These are phyloP conservation scores for Ceratobasidium sp. DNA, from an alignment of 1,284 basidiomycete species.

Conservation along the genomic window DNA sequence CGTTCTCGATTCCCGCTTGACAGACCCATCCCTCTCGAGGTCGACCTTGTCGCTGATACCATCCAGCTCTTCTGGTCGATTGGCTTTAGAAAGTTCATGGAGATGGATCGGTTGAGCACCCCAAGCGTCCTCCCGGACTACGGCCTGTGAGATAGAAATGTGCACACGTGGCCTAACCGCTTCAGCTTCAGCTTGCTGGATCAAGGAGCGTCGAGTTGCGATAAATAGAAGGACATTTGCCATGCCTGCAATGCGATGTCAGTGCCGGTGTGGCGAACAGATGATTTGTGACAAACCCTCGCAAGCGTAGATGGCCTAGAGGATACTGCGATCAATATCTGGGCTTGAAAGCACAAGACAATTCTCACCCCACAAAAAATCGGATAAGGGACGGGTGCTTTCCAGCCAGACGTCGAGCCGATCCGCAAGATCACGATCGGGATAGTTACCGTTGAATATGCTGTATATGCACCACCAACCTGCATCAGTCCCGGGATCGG, in stretches of 20 bases:
- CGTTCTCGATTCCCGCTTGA: constrained; percentile 12
- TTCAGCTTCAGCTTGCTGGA: constrained; percentile 26
- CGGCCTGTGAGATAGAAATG: constrained; percentile 19
- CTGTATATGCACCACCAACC: background rate
- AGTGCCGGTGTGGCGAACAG: background rate
- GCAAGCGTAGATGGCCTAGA: constrained; percentile 17
- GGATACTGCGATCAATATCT: background rate
- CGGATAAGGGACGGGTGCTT: background rate
- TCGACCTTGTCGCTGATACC: constrained; percentile 25
- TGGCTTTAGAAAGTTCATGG: constrained; percentile 12
- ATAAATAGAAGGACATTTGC: constrained; percentile 40
- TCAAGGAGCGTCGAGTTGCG: constrained; percentile 37
- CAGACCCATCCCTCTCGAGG: background rate
- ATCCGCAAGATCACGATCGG: constrained; percentile 29
- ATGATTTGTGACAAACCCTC: constrained; percentile 19
- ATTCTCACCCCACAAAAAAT: constrained; percentile 33
- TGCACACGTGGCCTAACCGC: constrained; percentile 24
- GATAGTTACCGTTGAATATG: constrained; percentile 28
- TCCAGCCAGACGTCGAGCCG: constrained; percentile 28
- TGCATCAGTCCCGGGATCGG: background rate
- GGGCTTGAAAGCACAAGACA: background rate
- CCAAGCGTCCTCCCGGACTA: constrained; percentile 17
- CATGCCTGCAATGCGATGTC: background rate
- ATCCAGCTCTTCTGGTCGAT: constrained; percentile 14
- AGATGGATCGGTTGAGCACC: constrained; percentile 30